Conservation (phyloP, 2,329 filamentous ascomycete genomes). For the Calonectria ilicicola region DNA sequence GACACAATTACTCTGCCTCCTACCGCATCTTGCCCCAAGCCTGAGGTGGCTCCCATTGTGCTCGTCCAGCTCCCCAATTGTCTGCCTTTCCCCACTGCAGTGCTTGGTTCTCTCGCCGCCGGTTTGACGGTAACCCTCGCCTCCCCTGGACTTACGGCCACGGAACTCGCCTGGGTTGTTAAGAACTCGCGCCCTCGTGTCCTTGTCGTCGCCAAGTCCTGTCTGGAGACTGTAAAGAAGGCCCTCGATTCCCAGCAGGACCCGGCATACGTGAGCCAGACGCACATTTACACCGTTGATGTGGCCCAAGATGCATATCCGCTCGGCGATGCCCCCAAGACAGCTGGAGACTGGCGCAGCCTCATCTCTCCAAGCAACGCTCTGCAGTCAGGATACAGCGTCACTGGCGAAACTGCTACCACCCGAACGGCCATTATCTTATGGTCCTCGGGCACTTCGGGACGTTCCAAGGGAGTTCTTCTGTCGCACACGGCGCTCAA, state of each 20-base stretch:
- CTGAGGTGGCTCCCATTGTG: slow-evolving; percentile 55
- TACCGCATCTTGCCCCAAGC: slow-evolving; percentile 51
- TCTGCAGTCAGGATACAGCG: slow-evolving; percentile 56
- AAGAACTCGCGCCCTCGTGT: slow-evolving; percentile 53
- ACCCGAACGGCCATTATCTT: slow-evolving; percentile 69
- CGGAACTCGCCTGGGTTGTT: slow-evolving; percentile 55
- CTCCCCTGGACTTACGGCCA: slow-evolving; percentile 53
- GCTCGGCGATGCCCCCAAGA: slow-evolving; percentile 1
- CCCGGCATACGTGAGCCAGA: slow-evolving; percentile 43
- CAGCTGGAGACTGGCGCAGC: slow-evolving; percentile 67
- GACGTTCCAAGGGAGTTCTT: slow-evolving; percentile 80
- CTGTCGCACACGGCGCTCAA: slow-evolving; percentile 76
- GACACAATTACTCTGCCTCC: slow-evolving; percentile 50
- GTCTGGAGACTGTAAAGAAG: slow-evolving; percentile 47
- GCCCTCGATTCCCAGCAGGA: slow-evolving; percentile 51
- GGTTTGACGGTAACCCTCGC: slow-evolving; percentile 55
- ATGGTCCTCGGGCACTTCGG: slow-evolving; percentile 74
- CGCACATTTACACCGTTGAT: slow-evolving; percentile 72
- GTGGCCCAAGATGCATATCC: slow-evolving; percentile 50
- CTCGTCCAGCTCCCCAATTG: slow-evolving; percentile 57
- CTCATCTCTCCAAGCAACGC: slow-evolving; percentile 66
- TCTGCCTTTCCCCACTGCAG: slow-evolving; percentile 50
- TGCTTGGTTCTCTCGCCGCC: slow-evolving; percentile 53
- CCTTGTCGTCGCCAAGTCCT: slow-evolving; percentile 50
- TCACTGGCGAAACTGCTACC: slow-evolving; percentile 43